Conservation (phyloP, 2,329 filamentous ascomycete genomes). For the Apiospora marii region DNA sequence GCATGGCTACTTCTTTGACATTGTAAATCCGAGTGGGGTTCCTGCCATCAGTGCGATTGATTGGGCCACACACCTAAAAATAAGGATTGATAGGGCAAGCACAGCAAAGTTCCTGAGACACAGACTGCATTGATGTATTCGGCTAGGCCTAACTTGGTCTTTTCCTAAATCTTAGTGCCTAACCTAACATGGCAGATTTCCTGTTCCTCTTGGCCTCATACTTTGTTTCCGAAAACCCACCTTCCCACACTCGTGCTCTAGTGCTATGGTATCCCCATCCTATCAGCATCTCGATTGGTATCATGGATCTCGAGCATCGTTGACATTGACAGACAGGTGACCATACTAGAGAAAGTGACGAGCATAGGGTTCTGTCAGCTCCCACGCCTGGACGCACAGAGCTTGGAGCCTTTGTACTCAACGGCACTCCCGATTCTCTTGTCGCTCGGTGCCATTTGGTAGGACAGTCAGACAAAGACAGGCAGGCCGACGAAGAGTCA, state of each 20-base stretch:
- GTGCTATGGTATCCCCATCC: neutral
- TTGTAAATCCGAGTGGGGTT: neutral
- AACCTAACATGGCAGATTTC: neutral
- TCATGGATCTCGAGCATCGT: neutral
- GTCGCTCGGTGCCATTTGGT: neutral
- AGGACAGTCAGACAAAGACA: neutral
- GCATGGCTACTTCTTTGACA: neutral
- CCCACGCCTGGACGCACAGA: slow-evolving; percentile 9
- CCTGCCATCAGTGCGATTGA: neutral
- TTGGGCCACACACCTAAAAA: slow-evolving; percentile 1
- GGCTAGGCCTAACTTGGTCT: slow-evolving; percentile 5
- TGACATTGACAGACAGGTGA: neutral
- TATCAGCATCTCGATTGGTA: neutral
- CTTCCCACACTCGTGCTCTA: neutral
- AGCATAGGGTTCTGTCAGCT: neutral
- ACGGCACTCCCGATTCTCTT: neutral
- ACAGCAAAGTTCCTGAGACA: slow-evolving; percentile 1
- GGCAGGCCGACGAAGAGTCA: neutral
- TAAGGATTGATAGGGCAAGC: neutral
- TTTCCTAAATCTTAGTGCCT: neutral
- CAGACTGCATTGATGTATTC: neutral
- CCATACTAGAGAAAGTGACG: neutral
- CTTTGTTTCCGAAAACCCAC: neutral
- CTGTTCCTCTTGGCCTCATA: neutral
- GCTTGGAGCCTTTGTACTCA: neutral